These are phyloP conservation scores for Rauvolfia tetraphylla DNA, from an alignment of 257 asterid species.

Conservation along the genomic window DNA sequence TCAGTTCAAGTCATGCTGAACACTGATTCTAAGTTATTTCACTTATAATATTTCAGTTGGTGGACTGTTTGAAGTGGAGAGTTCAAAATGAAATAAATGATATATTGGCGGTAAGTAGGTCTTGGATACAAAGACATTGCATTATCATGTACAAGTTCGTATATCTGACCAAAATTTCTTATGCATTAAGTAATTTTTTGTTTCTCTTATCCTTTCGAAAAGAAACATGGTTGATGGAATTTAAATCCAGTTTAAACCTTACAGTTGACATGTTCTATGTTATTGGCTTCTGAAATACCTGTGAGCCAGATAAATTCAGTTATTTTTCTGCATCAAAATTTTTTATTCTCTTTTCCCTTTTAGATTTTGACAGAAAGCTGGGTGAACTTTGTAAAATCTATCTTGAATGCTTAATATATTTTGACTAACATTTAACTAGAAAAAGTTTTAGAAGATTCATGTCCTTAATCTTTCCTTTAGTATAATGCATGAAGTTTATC, in stretches of 20 bases:
- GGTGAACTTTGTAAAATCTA: background rate
- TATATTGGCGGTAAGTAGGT: constrained; percentile 61
- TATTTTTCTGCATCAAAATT: background rate
- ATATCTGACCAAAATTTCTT: background rate
- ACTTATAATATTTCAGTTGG: constrained; percentile 41
- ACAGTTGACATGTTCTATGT: background rate
- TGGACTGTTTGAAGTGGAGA: constrained; percentile 83
- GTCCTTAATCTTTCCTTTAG: background rate
- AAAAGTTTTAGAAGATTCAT: background rate
- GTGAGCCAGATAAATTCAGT: background rate
- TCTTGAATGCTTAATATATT: background rate
- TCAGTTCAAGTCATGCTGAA: background rate
- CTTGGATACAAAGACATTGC: background rate
- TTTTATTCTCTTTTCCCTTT: background rate
- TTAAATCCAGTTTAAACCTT: background rate
- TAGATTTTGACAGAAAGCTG: background rate
- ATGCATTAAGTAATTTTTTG: background rate
- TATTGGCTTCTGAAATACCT: background rate
- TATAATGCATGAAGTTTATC: background rate
- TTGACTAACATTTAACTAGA: background rate
- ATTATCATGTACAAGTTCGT: background rate
- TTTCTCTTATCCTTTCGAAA: background rate
- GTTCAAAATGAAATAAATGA: constrained; percentile 65
- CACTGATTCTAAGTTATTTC: constrained; percentile 6
- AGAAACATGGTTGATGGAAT: background rate